Conservation (phyloP, 768 basidiomycete species). For the Pisolithus sp. region DNA sequence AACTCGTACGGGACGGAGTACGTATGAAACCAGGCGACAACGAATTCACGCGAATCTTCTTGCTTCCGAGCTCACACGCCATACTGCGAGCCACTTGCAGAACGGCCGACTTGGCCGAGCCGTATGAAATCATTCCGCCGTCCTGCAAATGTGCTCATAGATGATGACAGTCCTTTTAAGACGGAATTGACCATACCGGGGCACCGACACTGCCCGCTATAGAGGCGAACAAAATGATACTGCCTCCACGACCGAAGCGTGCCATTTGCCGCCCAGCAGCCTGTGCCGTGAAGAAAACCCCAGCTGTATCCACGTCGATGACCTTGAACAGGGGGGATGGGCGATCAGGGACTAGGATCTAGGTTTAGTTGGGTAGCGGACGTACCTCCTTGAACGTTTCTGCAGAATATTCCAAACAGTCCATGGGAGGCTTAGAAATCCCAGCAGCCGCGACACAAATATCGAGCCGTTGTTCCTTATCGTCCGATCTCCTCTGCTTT, state of each 20-base stretch:
- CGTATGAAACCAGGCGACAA: constrained; percentile 75
- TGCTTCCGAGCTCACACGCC: constrained; percentile 69
- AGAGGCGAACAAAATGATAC: constrained; percentile 54
- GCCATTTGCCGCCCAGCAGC: constrained; percentile 56
- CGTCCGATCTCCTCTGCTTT: constrained; percentile 53
- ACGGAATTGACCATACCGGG: constrained; percentile 34
- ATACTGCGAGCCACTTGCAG: constrained; percentile 77
- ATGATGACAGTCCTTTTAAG: background rate
- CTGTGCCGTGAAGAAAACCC: constrained; percentile 55
- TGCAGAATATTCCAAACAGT: constrained; percentile 61
- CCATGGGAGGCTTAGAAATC: constrained; percentile 50
- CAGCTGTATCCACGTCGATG: constrained; percentile 57
- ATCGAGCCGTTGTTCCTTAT: constrained; percentile 66
- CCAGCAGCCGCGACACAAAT: constrained; percentile 76
- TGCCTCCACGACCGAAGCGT: constrained; percentile 40
- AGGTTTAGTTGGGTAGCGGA: constrained; percentile 1
- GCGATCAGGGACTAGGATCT: background rate
- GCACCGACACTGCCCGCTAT: constrained; percentile 68
- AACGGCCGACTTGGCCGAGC: constrained; percentile 71
- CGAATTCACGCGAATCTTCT: constrained; percentile 66
- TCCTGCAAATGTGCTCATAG: constrained; percentile 37
- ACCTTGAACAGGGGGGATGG: constrained; percentile 34
- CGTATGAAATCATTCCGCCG: constrained; percentile 74
- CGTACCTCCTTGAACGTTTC: constrained; percentile 56
- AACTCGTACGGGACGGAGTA: constrained; percentile 42